These are phyloP conservation scores for Salix purpurea DNA, from an alignment of 345 rosid genomes.

Conservation along the genomic window DNA sequence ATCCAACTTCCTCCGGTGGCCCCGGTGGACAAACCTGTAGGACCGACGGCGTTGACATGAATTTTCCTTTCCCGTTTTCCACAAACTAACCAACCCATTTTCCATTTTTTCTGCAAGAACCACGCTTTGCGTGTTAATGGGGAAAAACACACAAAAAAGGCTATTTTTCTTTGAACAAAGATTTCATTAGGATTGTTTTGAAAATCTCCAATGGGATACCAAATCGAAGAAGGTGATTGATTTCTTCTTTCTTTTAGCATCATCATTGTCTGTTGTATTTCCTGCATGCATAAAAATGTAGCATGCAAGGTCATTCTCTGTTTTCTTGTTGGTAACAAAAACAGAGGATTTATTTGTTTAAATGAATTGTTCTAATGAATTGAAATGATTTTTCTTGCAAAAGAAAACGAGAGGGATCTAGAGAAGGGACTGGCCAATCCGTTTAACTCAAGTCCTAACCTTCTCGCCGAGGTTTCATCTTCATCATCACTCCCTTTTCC, in stretches of 20 bases:
- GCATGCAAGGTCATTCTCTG: background rate
- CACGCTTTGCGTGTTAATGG: background rate
- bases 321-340: background rate
- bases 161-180: background rate
- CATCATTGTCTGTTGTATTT: background rate
- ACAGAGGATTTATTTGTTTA: background rate
- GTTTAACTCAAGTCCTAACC: conserved; percentile 13
- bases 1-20: background rate
- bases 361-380: background rate
- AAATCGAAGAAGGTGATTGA: conserved; percentile 2
- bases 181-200: background rate
- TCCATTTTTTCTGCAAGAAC: background rate
- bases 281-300: background rate
- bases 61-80: background rate
- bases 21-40: background rate
- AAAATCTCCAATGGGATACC: background rate
- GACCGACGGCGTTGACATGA: background rate
- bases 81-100: background rate
- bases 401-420: conserved; percentile 33
- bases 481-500: conserved; percentile 24
- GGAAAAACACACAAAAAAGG: no score
- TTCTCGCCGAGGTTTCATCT: conserved; percentile 8
- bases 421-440: conserved; percentile 29
- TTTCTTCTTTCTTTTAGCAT: background rate
- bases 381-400: background rate